Base-by-base conservation (phyloP, 345 rosid genomes). In the Citrus inodora region DNA sequence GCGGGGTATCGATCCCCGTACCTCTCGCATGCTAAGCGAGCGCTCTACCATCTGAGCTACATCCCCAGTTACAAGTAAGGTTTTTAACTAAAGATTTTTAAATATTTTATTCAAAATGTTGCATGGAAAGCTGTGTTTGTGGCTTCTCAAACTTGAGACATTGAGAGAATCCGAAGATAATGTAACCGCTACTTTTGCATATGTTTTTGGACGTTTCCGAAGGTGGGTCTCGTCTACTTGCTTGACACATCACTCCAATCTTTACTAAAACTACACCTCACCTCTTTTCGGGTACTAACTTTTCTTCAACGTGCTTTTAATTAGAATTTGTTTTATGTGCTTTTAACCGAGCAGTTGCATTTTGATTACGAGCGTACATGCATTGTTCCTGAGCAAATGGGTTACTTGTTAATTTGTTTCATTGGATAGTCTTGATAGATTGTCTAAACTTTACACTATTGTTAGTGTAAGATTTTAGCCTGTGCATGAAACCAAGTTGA, bases 31-130 rank as follows among this genome's bases (percentile, higher is more conserved):
- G 90, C 86, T 85, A 89, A 87, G 90, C 90, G 85, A 87, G 88
- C 91, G 87, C 89, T 87, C 89, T 86, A 87, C 90, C 90, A 86
- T 87, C 90, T 85, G 89, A 87, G 88, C 89, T 89, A 89, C 87
- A 89, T 86, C 89, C 90, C 90, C 89, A 2, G 0, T 22, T 60
- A 16, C 19, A 1, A 6, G 1, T 6, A 6, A 5, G 38, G 2
- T 0, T 37, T 37, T 37, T 0, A 37, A 37, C 37, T 35, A 35
- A 35, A 5, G 0, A 5, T 5, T 5, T 35, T 5, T 0, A 35
- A 35, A 35, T 35, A 35, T 6, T 5, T 35, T 35, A 5, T 35
- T 35, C 6, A 35, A 7, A 37, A 37, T 37, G 40, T 37, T 35
- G 37, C 37, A 6, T 35, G 5, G 1, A 35, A 35, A 7, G 37